Conservation (phyloP, 768 basidiomycete species). For the Trametes sanguinea region DNA sequence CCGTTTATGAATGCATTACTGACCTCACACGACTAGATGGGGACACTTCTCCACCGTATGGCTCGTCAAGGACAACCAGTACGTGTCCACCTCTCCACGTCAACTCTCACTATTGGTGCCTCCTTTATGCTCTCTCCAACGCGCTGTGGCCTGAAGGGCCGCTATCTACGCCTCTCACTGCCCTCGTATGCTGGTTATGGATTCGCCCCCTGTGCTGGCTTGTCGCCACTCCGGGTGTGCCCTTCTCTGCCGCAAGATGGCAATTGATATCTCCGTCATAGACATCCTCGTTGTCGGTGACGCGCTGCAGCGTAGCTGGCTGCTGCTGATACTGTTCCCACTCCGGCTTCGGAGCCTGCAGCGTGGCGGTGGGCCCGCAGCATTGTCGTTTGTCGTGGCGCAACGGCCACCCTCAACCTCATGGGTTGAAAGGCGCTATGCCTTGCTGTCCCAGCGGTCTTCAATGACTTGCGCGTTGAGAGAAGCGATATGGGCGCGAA, state of each 20-base stretch:
- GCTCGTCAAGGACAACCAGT: conserved; percentile 82
- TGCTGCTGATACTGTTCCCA: too few relatives aligned
- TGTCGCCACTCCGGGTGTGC: conserved; percentile 5
- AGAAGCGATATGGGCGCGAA: background rate
- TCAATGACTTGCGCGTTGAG: too few relatives aligned
- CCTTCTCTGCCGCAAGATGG: background rate
- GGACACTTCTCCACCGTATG: conserved; percentile 96
- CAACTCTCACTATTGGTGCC: background rate
- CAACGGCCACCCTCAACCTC: too few relatives aligned
- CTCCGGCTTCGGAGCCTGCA: too few relatives aligned
- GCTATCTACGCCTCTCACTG: background rate
- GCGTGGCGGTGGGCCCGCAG: too few relatives aligned
- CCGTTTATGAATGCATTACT: conserved; percentile 1
- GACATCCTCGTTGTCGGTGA: too few relatives aligned
- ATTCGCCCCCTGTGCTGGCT: conserved; percentile 6
- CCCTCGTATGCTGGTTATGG: background rate
- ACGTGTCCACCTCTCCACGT: conserved; percentile 36
- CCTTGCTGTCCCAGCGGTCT: too few relatives aligned
- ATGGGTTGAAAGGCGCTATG: too few relatives aligned
- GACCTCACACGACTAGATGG: conserved; percentile 58
- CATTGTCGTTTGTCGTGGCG: too few relatives aligned
- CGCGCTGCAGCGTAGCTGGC: too few relatives aligned
- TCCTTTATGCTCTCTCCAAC: background rate
- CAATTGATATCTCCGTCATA: too few relatives aligned
- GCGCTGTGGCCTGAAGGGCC: conserved; percentile 6